Conservation (phyloP, 2,329 filamentous ascomycete genomes). For the Shiraia sp. region DNA sequence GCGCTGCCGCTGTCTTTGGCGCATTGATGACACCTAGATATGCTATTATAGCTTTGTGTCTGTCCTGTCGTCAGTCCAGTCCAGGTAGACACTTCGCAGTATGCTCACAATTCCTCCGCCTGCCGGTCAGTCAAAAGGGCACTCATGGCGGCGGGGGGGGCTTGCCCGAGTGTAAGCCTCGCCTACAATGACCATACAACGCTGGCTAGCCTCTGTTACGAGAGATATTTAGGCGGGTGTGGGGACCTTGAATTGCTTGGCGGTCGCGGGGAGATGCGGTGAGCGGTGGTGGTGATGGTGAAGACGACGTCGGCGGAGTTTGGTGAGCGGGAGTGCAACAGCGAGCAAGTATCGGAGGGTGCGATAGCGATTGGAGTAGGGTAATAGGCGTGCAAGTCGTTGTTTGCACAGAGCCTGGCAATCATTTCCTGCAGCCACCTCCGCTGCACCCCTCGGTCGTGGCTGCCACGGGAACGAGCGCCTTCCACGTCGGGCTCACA, state of each 20-base stretch:
- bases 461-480: slow-evolving; percentile 4
- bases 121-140: slow-evolving; percentile 76
- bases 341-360: neutral
- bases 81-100: neutral
- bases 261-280: slow-evolving; percentile 25
- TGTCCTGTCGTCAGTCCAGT: slow-evolving; percentile 44
- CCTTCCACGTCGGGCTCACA: neutral
- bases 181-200: slow-evolving; percentile 37
- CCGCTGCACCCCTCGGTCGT: slow-evolving; percentile 2
- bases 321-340: neutral
- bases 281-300: slow-evolving; percentile 10
- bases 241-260: slow-evolving; percentile 16
- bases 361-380: neutral
- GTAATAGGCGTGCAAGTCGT: neutral
- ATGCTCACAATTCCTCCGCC: slow-evolving; percentile 81
- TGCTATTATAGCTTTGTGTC: slow-evolving; percentile 91
- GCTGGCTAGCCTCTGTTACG: slow-evolving; percentile 1
- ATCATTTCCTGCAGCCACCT: slow-evolving; percentile 1
- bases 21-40: slow-evolving; percentile 79
- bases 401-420: neutral
- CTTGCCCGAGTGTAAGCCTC: slow-evolving; percentile 24
- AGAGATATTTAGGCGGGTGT: slow-evolving; percentile 5
- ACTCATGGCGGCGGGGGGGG: slow-evolving; percentile 61
- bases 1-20: slow-evolving; percentile 67
- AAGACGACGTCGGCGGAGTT: slow-evolving; percentile 1